A percentile compares a stretch with the other conserved stretches of the same genome.
Conservation (phyloP, 2,329 filamentous ascomycete species). For the Sporothrix euskadiensis region DNA sequence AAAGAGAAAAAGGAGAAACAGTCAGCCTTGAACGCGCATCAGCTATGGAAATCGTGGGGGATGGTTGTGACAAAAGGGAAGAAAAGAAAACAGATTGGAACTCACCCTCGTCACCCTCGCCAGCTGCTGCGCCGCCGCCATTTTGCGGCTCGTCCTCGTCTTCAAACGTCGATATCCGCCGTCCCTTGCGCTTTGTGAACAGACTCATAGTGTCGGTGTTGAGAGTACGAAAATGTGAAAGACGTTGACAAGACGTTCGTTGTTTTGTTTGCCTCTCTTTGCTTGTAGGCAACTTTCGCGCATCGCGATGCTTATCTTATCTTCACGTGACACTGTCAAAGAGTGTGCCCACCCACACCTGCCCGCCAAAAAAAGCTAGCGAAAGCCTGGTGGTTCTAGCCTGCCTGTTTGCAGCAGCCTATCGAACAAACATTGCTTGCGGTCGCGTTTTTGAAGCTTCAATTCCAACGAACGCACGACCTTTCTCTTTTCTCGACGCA, state of each 20-base stretch:
- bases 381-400: background rate
- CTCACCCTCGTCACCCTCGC: conserved; percentile 40
- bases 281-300: background rate
- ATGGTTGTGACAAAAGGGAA: conserved; percentile 27
- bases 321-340: conserved; percentile 46
- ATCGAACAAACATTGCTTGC: background rate
- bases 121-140: conserved; percentile 31
- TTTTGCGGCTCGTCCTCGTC: conserved; percentile 56
- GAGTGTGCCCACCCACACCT: background rate
- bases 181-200: conserved; percentile 67
- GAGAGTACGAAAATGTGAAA: background rate
- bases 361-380: conserved; percentile 15
- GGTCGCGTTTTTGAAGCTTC: conserved; percentile 18
- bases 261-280: background rate
- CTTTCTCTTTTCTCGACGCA: conserved; percentile 32
- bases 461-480: conserved; percentile 33
- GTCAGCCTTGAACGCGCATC: conserved; percentile 31
- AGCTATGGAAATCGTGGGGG: conserved; percentile 34
- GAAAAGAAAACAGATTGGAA: conserved; percentile 37
- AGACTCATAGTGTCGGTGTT: conserved; percentile 49
- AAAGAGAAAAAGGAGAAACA: conserved; percentile 32
- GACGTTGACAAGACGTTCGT: background rate
- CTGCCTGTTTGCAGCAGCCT: background rate
- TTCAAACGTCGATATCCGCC: conserved; percentile 72
- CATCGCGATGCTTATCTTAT: conserved; percentile 46